A percentile compares a stretch with the other conserved stretches of the same genome.
Conservation (phyloP, 768 basidiomycete genomes). For the Boletus speciosus region DNA sequence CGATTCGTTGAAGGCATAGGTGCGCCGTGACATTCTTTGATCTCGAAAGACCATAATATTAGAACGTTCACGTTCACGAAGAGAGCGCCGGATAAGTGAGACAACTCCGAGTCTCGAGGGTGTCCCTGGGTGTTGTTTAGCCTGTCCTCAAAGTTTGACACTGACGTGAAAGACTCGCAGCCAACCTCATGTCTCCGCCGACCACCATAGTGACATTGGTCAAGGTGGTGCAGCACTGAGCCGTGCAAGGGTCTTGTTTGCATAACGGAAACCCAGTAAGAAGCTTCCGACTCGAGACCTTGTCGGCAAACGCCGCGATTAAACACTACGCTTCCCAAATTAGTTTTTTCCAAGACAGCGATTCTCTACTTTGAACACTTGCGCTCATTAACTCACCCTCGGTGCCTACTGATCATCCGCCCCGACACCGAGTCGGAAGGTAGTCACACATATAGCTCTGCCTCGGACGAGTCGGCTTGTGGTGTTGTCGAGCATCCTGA, state of each 20-base stretch:
- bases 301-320: conserved; percentile 7
- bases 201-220: not conserved
- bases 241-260: not conserved
- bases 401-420: not conserved
- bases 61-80: not conserved
- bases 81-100: not conserved
- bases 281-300: not conserved
- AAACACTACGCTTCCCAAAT: conserved; percentile 1
- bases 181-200: not conserved
- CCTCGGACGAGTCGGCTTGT: not conserved
- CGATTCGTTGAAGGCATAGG: too few relatives aligned
- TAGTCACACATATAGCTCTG: not conserved
- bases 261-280: not conserved
- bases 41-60: not conserved
- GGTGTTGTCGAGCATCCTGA: not conserved
- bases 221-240: not conserved
- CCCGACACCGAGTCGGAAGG: not conserved
- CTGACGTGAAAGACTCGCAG: not conserved
- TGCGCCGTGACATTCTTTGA: too few relatives aligned
- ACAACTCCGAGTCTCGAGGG: not conserved
- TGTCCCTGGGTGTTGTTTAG: not conserved
- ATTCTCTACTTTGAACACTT: not conserved
- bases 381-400: not conserved
- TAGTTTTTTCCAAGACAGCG: not conserved
- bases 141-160: not conserved